Base-by-base conservation (phyloP, 371 early-diverging fungal genomes). In the Haplosporangium sp. region DNA sequence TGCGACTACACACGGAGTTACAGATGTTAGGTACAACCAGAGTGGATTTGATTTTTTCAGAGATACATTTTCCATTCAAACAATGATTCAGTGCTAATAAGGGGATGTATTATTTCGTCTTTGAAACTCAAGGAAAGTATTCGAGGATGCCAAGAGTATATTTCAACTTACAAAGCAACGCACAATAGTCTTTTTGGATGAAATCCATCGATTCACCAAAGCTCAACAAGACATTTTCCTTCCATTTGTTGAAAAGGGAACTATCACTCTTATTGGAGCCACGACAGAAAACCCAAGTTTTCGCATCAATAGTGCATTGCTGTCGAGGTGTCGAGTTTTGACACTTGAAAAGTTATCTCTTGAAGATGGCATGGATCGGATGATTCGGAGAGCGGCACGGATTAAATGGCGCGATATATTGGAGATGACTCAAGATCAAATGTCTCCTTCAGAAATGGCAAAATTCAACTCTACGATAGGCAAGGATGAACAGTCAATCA, bases 231-330 rank as follows among this genome's bases (percentile, higher is more conserved):
- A 96, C 76, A 69, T 94, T 1, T 95, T 96, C 67, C 77, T 96
- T 27, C 94, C 95, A 0, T 86, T 86, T 75, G 88, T 96, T 2
- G 97, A 96, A 81, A 87, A 87, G 57, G 97, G 97, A 4, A 88
- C 89, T 2, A 90, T 94, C 56, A 89, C 89, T 20, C 76, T 96
- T 9, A 91, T 96, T 39, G 95, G 94, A 6, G 95, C 95, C 0
- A 96, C 96, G 0, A 96, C 96, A 2, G 97, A 96, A 67, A 96
- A 96, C 68, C 97, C 97, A 2, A 94, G 94, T 13, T 96, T 96
- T 75, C 88, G 93, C 50, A 86, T 96, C 56, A 96, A 94, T 71
- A 86, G 88, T 38, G 96, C 97, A 1, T 76, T 96, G 40, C 85
- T 96, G 1, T 93, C 93, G 39, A 85, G 97, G 40, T 96, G 95